Conservation (phyloP, 2,329 filamentous ascomycete species). For the Cercospora sp. region DNA sequence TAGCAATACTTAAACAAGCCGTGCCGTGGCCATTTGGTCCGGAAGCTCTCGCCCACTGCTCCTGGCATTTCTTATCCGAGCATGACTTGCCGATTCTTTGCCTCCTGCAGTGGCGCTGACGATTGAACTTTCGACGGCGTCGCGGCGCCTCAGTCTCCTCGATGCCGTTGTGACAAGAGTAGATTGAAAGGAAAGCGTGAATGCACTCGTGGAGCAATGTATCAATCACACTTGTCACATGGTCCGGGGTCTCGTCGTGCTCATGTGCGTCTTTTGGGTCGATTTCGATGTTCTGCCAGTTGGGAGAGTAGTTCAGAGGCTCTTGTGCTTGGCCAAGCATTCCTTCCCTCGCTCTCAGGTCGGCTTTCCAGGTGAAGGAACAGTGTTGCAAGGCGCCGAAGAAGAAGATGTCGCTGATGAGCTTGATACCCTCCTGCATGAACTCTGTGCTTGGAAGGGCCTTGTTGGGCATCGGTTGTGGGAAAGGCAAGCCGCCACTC, state of each 20-base stretch:
- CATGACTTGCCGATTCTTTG: neutral
- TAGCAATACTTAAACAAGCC: neutral
- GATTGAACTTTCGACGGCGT: neutral
- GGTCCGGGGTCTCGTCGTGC: neutral
- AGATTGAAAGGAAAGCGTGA: neutral
- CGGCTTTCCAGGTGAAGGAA: neutral
- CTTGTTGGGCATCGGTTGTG: neutral
- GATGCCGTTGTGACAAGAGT: neutral
- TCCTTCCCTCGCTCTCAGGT: neutral
- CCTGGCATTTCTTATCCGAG: neutral
- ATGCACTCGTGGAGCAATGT: neutral
- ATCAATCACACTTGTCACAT: neutral
- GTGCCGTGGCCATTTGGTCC: neutral
- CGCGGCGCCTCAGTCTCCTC: neutral
- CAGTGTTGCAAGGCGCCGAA: neutral
- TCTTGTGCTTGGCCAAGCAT: neutral
- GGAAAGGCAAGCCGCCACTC: neutral
- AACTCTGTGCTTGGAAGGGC: neutral
- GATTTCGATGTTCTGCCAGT: neutral
- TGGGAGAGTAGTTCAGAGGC: neutral
- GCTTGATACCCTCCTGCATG: neutral
- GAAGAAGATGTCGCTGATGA: neutral
- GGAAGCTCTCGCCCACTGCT: neutral
- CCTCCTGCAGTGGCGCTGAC: neutral
- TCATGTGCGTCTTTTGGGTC: neutral